Conservation (phyloP, 2,329 filamentous ascomycete genomes). For the Sarocladiaceae sp. region DNA sequence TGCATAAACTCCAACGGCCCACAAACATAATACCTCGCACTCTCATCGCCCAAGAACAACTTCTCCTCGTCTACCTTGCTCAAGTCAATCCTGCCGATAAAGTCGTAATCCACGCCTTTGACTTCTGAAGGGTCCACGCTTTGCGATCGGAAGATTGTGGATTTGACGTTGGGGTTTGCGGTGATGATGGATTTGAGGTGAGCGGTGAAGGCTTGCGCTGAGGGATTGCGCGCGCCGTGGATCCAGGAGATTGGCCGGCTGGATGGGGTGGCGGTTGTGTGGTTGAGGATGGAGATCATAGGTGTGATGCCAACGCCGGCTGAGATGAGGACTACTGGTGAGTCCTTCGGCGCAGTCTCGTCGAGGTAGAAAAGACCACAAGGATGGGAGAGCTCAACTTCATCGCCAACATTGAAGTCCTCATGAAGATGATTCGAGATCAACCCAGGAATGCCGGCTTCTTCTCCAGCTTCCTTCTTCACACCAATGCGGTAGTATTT, state of each 20-base stretch:
- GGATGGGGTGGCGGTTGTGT: constrained; percentile 30
- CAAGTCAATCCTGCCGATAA: constrained; percentile 56
- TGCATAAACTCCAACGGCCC: constrained; percentile 69
- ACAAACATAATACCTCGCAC: constrained; percentile 67
- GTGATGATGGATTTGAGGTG: constrained; percentile 41
- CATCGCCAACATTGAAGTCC: constrained; percentile 43
- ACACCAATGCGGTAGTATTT: constrained; percentile 69
- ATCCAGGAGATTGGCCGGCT: constrained; percentile 55
- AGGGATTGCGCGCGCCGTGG: constrained; percentile 51
- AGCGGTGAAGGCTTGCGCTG: constrained; percentile 50
- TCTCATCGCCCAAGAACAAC: constrained; percentile 50
- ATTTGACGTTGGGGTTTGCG: constrained; percentile 25
- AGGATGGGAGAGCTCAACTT: constrained; percentile 51
- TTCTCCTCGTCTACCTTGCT: constrained; percentile 47
- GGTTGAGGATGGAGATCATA: constrained; percentile 61
- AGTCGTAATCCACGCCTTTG: constrained; percentile 54
- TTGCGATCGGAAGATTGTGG: constrained; percentile 53
- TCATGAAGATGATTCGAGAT: constrained; percentile 51
- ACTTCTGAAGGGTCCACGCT: constrained; percentile 37
- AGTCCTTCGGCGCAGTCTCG: constrained; percentile 30
- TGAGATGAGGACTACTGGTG: constrained; percentile 62
- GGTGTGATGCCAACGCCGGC: constrained; percentile 67
- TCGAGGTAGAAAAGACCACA: constrained; percentile 61
- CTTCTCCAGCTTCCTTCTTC: constrained; percentile 54
- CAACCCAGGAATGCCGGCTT: constrained; percentile 36